A percentile compares a stretch with the other conserved stretches of the same genome.
phyloP scores from a whole-genome alignment of 1,284 basidiomycete genomes.

The Melampsora larici-populina region DNA sequence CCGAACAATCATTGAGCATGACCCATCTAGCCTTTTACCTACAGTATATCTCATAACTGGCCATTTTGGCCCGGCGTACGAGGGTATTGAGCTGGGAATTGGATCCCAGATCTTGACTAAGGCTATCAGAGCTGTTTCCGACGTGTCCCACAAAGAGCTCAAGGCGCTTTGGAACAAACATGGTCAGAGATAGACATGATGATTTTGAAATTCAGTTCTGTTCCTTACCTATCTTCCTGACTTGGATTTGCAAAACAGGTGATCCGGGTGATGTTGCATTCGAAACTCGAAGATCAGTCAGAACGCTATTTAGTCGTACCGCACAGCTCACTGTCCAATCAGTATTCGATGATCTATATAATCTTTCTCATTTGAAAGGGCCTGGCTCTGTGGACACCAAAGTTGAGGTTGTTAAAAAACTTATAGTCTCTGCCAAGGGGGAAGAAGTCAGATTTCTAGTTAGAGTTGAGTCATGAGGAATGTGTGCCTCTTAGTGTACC shows the following conservation, averaged over 20 bases:
- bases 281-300: constrained; percentile 51
- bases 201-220: constrained; percentile 1
- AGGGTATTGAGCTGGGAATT: constrained; percentile 55
- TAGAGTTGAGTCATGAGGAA: constrained; percentile 59
- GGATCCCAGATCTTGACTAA: constrained; percentile 67
- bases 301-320: constrained; percentile 49
- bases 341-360: constrained; percentile 29
- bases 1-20: constrained; percentile 66
- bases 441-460: constrained; percentile 83
- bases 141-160: constrained; percentile 66
- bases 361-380: constrained; percentile 55
- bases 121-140: constrained; percentile 77
- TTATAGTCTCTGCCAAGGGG: constrained; percentile 76
- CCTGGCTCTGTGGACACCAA: constrained; percentile 71
- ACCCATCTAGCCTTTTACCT: constrained; percentile 69
- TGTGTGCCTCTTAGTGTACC: too few species aligned
- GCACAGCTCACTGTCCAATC: constrained; percentile 50
- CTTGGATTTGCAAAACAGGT: constrained; percentile 46
- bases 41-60: constrained; percentile 89
- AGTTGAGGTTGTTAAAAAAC: constrained; percentile 72
- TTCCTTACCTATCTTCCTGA: neutral
- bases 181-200: constrained; percentile 44
- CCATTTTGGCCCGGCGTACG: constrained; percentile 66
- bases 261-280: constrained; percentile 53
- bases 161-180: constrained; percentile 59